phyloP scores from a whole-genome alignment of 2,329 filamentous ascomycete genomes.

The Calonectria hongkongensis region DNA sequence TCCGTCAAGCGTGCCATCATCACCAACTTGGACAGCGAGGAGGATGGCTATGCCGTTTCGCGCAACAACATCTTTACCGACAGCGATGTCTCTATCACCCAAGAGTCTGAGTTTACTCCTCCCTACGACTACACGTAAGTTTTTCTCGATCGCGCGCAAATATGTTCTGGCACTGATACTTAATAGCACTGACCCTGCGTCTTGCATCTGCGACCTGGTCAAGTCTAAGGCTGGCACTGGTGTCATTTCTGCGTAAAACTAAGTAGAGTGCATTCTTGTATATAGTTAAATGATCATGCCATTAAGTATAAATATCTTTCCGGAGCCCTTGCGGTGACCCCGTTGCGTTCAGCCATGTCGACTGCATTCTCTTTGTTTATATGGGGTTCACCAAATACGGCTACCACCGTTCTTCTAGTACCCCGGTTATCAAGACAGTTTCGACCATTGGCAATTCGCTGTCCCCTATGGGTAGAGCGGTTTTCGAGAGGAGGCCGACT shows the following conservation, averaged over 20 bases:
- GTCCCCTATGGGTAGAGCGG: too few species aligned
- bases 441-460: too few species aligned
- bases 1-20: conserved; percentile 64
- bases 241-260: conserved; percentile 31
- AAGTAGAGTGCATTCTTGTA: conserved; percentile 1
- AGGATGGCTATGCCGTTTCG: conserved; percentile 65
- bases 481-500: too few species aligned
- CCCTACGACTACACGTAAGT: conserved; percentile 62
- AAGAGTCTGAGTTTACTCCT: conserved; percentile 57
- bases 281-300: conserved; percentile 4
- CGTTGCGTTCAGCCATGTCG: too few species aligned
- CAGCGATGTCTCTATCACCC: conserved; percentile 59
- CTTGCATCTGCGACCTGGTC: conserved; percentile 50
- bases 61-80: conserved; percentile 67
- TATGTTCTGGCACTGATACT: not conserved
- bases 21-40: conserved; percentile 66
- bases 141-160: not conserved
- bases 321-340: not conserved
- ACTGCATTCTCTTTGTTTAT: too few species aligned
- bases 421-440: too few species aligned
- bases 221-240: conserved; percentile 53
- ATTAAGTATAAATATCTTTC: not conserved
- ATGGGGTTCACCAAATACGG: too few species aligned
- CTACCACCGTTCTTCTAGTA: too few species aligned
- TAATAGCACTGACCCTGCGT: conserved; percentile 43